Base-by-base conservation (phyloP, 108 stramenopile genomes). In the Mediolabrus comicus region DNA sequence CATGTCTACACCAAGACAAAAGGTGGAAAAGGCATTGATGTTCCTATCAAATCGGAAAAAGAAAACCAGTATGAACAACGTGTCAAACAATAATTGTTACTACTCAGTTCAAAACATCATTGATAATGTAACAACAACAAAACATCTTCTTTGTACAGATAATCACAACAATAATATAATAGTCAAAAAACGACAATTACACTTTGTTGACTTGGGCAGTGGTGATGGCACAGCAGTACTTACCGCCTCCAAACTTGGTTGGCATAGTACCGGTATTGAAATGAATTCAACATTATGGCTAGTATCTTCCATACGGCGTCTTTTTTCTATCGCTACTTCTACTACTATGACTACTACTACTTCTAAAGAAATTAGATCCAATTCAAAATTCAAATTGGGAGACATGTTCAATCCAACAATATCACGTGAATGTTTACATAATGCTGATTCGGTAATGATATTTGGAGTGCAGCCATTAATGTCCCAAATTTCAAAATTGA, bases 1-100 rank as follows among this genome's bases (percentile, higher is more conserved):
- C 79, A 92, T 92, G 91, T 84, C 88, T 17, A 89, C 91, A 41
- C 91, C 91, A 1, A 59, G 72, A n/a, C 53, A 58, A n/a, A 92
- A 92, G 67, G 62, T 92, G 0, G 78, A 79, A 43, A 56, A 55
- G 30, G 91, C 91, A 17, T 52, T 92, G 28, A 34, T 77, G 30
- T 74, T 69, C 53, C 60, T 86, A 30, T 78, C 69, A 19, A 28
- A 49, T 16, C 55, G 65, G 22, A 17, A 29, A 19, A 30, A 32
- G 14, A 58, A 7, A 29, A 52, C 30, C 14, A 74, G 22, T 29
- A 54, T 64, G 17, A 53, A 29, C 51, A 62, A 46, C 32, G 24
- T 67, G 36, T 7, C 41, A 36, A 7, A 6, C 30, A 71, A 65
- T 51, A 73, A 33, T 11, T 19, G 10, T 38, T 7, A 43, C 62